Percentiles rank a stretch among this genome's conserved stretches.
These are phyloP conservation scores for Cercospora janseana DNA, from an alignment of 2,329 filamentous ascomycete species.

Conservation along the genomic window DNA sequence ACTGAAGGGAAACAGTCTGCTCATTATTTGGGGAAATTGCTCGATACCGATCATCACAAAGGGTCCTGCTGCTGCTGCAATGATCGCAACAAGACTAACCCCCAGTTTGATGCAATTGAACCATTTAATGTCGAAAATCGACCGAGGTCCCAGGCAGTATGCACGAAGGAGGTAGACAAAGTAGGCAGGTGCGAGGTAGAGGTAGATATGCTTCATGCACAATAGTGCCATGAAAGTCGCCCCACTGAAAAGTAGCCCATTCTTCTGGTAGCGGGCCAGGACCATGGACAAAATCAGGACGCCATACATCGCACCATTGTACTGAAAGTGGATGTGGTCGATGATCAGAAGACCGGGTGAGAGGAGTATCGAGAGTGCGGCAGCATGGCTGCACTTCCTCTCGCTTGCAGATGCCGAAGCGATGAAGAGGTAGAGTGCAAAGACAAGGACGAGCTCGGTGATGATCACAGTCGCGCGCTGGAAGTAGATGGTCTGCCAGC, in stretches of 20 bases:
- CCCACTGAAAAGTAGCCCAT: constrained; percentile 73
- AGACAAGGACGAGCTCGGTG: constrained; percentile 80
- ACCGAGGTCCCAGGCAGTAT: constrained; percentile 80
- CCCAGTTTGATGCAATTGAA: constrained; percentile 82
- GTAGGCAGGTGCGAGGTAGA: constrained; percentile 93
- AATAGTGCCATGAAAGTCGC: constrained; percentile 79
- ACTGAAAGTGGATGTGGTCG: constrained; percentile 98
- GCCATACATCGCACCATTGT: constrained; percentile 96
- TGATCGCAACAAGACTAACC: constrained; percentile 65
- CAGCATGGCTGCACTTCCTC: constrained; percentile 78
- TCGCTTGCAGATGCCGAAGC: constrained; percentile 63
- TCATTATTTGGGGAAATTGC: constrained; percentile 80
- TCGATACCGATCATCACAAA: constrained; percentile 64
- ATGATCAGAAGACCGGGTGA: constrained; percentile 94
- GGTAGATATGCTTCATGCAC: constrained; percentile 97
- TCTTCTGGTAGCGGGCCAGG: constrained; percentile 66
- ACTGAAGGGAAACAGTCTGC: constrained; percentile 88
- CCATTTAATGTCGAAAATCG: constrained; percentile 72
- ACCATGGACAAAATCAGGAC: constrained; percentile 83
- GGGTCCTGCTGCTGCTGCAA: constrained; percentile 81
- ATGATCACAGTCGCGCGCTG: constrained; percentile 84
- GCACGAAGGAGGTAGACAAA: constrained; percentile 87
- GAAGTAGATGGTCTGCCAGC: constrained; percentile 92
- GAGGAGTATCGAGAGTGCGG: constrained; percentile 82
- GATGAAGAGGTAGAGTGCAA: constrained; percentile 76